Conservation (phyloP, 345 rosid genomes). For the Pugionium cornutum region DNA sequence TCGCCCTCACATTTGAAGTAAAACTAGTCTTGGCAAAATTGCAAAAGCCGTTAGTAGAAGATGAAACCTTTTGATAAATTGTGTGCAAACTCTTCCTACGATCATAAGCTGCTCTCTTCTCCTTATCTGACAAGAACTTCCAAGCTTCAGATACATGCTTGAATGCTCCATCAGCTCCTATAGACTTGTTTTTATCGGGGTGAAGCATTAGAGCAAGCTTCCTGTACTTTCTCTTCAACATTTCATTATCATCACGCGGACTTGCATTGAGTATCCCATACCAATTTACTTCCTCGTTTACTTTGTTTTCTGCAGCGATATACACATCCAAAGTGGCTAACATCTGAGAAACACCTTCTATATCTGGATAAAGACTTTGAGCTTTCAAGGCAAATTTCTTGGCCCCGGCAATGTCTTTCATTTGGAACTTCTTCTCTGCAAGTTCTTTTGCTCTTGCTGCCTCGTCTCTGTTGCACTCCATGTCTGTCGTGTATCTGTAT, state of each 20-base stretch:
- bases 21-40: slow-evolving; percentile 44
- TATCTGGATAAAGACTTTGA: slow-evolving; percentile 59
- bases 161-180: slow-evolving; percentile 76
- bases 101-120: slow-evolving; percentile 59
- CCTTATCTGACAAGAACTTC: slow-evolving; percentile 72
- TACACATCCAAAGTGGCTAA: slow-evolving; percentile 55
- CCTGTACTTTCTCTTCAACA: slow-evolving; percentile 58
- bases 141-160: slow-evolving; percentile 62
- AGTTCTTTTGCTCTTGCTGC: slow-evolving; percentile 65
- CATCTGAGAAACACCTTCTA: slow-evolving; percentile 62
- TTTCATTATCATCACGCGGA: slow-evolving; percentile 56
- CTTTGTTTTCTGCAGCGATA: slow-evolving; percentile 50
- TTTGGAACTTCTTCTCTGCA: slow-evolving; percentile 61
- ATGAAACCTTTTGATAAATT: slow-evolving; percentile 44
- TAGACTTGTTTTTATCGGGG: slow-evolving; percentile 66
- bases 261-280: slow-evolving; percentile 55
- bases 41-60: slow-evolving; percentile 48
- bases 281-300: slow-evolving; percentile 55
- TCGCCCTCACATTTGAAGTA: slow-evolving; percentile 33
- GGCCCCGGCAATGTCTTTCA: slow-evolving; percentile 55
- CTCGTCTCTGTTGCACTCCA: slow-evolving; percentile 77
- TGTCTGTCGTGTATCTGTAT: slow-evolving; percentile 26
- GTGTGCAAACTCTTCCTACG: slow-evolving; percentile 46
- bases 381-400: slow-evolving; percentile 72
- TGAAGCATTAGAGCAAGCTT: slow-evolving; percentile 68